Evolutionary conservation across 2,329 filamentous ascomycete species (phyloP).

Genomic region (Venturia oleaginea): DNA sequence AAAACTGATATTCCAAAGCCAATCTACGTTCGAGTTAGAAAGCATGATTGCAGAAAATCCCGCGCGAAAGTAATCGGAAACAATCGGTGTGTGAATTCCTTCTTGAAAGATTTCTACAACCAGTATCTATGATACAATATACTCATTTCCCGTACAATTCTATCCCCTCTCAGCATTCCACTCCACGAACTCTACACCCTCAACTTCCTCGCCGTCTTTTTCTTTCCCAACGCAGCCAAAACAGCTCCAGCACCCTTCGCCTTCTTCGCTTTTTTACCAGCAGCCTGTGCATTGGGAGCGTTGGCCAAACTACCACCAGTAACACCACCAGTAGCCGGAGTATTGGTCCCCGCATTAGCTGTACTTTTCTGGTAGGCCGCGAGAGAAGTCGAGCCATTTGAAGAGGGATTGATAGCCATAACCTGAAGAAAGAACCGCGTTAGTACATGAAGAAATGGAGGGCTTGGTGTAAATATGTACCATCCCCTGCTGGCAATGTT

Average conservation of each 20-base stretch:
- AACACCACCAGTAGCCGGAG: neutral
- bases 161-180: too few species aligned
- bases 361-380: conserved; percentile 4
- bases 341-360: conserved; percentile 7
- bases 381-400: conserved; percentile 7
- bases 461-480: conserved; percentile 20
- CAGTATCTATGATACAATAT: too few species aligned
- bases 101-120: too few species aligned
- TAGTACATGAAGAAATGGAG: neutral
- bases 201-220: neutral
- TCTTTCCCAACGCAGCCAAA: neutral
- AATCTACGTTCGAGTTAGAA: too few species aligned
- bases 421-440: neutral
- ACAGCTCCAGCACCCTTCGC: neutral
- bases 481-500: conserved; percentile 31
- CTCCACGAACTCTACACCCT: neutral
- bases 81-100: too few species aligned
- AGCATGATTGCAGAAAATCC: too few species aligned
- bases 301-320: neutral
- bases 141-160: too few species aligned
- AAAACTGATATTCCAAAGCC: too few species aligned
- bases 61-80: too few species aligned
- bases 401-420: neutral
- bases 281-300: neutral
- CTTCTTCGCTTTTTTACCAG: neutral